Evolutionary conservation across 164 flowering plant genomes (phyloP).

Genomic region (Cinnamomum chago): DNA sequence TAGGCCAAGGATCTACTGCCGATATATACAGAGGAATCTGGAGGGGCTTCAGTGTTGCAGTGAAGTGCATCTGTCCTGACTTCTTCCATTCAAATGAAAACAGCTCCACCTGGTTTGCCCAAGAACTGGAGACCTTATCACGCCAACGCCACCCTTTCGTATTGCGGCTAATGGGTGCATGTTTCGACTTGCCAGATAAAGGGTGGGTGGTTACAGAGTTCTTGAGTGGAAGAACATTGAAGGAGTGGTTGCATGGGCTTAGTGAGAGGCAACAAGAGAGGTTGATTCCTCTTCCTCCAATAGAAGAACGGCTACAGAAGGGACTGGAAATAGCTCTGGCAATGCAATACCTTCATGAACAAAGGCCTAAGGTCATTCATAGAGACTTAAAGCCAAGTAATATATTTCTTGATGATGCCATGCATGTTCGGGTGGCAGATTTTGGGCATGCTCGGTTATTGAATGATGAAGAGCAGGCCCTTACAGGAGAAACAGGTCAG

Average conservation of each 20-base stretch:
- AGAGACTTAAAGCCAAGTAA: slow-evolving; percentile 71
- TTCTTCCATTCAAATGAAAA: slow-evolving; percentile 37
- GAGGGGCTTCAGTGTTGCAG: slow-evolving; percentile 63
- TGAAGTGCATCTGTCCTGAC: slow-evolving; percentile 56
- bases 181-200: slow-evolving; percentile 47
- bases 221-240: slow-evolving; percentile 33
- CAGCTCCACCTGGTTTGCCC: slow-evolving; percentile 42
- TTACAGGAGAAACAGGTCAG: slow-evolving; percentile 64
- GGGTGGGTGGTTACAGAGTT: slow-evolving; percentile 66
- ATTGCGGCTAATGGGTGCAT: slow-evolving; percentile 58
- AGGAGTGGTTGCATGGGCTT: slow-evolving; percentile 66
- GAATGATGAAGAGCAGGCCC: slow-evolving; percentile 41
- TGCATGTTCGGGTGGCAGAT: slow-evolving; percentile 58
- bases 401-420: slow-evolving; percentile 48
- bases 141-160: slow-evolving; percentile 60
- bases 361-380: slow-evolving; percentile 54
- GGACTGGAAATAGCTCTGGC: slow-evolving; percentile 65
- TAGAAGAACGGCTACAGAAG: slow-evolving; percentile 36
- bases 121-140: slow-evolving; percentile 47
- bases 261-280: slow-evolving; percentile 34
- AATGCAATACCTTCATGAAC: slow-evolving; percentile 68
- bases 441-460: slow-evolving; percentile 68
- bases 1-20: slow-evolving; percentile 57
- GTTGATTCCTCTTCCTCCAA: slow-evolving; percentile 38
- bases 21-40: slow-evolving; percentile 47